These are phyloP conservation scores for Ophidiomyces ophidiicola DNA, from an alignment of 2,329 filamentous ascomycete genomes.

Conservation along the genomic window DNA sequence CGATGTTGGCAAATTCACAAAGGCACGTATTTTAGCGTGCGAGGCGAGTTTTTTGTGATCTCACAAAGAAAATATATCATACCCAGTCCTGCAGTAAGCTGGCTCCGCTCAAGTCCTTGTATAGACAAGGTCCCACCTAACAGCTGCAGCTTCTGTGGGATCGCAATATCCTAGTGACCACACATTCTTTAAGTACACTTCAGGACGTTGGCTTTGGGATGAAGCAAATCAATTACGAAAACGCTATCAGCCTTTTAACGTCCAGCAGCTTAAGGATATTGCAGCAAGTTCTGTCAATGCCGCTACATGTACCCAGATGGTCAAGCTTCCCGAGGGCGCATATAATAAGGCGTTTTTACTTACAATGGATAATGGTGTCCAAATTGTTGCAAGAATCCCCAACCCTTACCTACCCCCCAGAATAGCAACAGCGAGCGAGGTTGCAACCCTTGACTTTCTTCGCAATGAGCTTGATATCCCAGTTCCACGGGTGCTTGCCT, in stretches of 20 bases:
- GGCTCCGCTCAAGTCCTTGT: too few relatives aligned
- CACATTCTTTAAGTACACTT: slow-evolving; percentile 20
- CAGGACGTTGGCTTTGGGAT: slow-evolving; percentile 23
- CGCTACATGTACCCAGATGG: slow-evolving; percentile 14
- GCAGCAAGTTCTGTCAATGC: slow-evolving; percentile 2
- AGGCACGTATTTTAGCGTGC: too few relatives aligned
- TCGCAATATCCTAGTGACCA: neutral
- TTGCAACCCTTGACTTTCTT: slow-evolving; percentile 18
- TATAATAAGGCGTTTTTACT: slow-evolving; percentile 21
- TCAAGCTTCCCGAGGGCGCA: slow-evolving; percentile 22
- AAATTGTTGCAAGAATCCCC: slow-evolving; percentile 13
- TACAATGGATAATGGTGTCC: slow-evolving; percentile 14
- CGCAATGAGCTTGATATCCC: slow-evolving; percentile 18
- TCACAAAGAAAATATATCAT: too few relatives aligned
- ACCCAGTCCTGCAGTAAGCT: too few relatives aligned
- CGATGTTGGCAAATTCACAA: too few relatives aligned
- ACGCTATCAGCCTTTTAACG: slow-evolving; percentile 23
- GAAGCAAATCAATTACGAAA: slow-evolving; percentile 22
- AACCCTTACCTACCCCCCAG: slow-evolving; percentile 14
- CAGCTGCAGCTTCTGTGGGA: too few relatives aligned
- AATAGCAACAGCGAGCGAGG: slow-evolving; percentile 16
- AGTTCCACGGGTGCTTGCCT: slow-evolving; percentile 11
- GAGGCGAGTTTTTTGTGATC: too few relatives aligned
- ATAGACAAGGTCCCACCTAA: too few relatives aligned
- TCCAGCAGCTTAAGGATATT: slow-evolving; percentile 19